Evolutionary conservation across 2,329 filamentous ascomycete species (phyloP).

Genomic region (Aspergillus unguis): DNA sequence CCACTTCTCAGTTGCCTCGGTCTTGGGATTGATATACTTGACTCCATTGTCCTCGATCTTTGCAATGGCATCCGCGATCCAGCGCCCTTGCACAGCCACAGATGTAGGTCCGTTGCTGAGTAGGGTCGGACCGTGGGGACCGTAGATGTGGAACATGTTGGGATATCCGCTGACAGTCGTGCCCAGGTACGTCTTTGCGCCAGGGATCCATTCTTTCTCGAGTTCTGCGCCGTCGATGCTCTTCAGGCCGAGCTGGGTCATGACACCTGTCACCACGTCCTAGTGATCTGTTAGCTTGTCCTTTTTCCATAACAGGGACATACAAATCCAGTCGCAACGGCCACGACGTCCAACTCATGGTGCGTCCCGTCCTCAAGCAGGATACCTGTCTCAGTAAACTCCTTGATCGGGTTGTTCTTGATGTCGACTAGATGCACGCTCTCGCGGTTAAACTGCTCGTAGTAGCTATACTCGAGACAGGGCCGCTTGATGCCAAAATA

Average conservation of each 20-base stretch:
- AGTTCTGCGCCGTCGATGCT: conserved; percentile 32
- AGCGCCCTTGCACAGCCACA: conserved; percentile 54
- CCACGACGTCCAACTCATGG: conserved; percentile 42
- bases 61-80: conserved; percentile 36
- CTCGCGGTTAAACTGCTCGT: conserved; percentile 48
- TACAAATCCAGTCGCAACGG: conserved; percentile 45
- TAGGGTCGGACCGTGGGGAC: conserved; percentile 55
- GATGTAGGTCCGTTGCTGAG: conserved; percentile 56
- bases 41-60: conserved; percentile 48
- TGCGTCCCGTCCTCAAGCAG: conserved; percentile 35
- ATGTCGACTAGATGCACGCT: conserved; percentile 38
- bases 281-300: background rate
- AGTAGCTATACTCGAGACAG: conserved; percentile 50
- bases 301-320: background rate
- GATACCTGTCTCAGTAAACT: conserved; percentile 34
- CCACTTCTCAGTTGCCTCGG: conserved; percentile 49
- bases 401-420: conserved; percentile 13
- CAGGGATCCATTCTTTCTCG: conserved; percentile 37
- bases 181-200: conserved; percentile 43
- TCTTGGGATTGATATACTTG: conserved; percentile 51
- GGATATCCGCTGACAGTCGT: conserved; percentile 45
- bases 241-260: conserved; percentile 40
- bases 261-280: conserved; percentile 42
- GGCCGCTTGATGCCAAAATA: conserved; percentile 55
- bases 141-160: conserved; percentile 55